Evolutionary conservation across 352 stramenopile species (phyloP).

Genomic region (Globisporangium echinulatum): DNA sequence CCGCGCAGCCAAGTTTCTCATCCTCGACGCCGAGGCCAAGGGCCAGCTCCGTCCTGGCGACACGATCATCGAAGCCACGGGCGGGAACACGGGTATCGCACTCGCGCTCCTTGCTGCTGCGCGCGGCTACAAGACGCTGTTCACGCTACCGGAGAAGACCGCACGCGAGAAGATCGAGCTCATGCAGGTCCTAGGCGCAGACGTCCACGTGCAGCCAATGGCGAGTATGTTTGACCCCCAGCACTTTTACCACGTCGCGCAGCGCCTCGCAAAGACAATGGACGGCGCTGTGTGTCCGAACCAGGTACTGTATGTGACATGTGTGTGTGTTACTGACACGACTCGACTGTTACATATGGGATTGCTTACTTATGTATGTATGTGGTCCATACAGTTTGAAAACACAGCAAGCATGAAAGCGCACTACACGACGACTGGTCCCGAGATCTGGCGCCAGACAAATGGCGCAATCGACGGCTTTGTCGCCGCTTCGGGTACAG

Average conservation of each 20-base stretch:
- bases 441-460: conserved; percentile 88
- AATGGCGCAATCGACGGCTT: conserved; percentile 89
- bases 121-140: conserved; percentile 76
- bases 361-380: neutral
- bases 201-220: conserved; percentile 55
- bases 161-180: conserved; percentile 72
- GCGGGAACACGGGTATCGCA: conserved; percentile 90
- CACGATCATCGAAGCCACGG: conserved; percentile 78
- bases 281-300: conserved; percentile 45
- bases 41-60: conserved; percentile 71
- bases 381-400: conserved; percentile 39
- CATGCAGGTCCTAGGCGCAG: conserved; percentile 70
- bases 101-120: conserved; percentile 85
- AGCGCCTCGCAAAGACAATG: conserved; percentile 30
- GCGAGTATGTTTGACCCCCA: conserved; percentile 59
- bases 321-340: no score
- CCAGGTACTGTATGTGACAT: conserved; percentile 16
- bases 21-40: conserved; percentile 85
- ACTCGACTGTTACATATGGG: no score
- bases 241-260: conserved; percentile 75
- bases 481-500: conserved; percentile 85
- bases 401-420: conserved; percentile 68
- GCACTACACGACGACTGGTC: conserved; percentile 74
- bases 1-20: conserved; percentile 90
- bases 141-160: conserved; percentile 71